These are phyloP conservation scores for Leptographium galeiforme DNA, from an alignment of 2,329 filamentous ascomycete genomes.

Conservation along the genomic window DNA sequence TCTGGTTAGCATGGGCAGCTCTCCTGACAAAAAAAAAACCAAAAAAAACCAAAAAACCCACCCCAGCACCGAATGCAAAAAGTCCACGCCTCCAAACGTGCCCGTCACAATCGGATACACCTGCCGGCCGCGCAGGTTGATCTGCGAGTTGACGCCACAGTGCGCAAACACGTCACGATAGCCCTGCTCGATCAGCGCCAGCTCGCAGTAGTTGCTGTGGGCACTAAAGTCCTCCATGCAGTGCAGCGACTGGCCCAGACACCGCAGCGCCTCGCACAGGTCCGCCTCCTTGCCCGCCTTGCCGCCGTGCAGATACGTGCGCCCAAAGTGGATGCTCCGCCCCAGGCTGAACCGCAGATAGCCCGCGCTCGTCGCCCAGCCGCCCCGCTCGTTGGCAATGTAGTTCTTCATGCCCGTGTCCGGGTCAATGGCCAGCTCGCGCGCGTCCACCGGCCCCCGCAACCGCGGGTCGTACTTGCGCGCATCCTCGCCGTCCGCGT, in stretches of 20 bases:
- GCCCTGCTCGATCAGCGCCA: constrained; percentile 61
- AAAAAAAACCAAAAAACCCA: constrained; percentile 3
- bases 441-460: constrained; percentile 59
- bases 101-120: constrained; percentile 62
- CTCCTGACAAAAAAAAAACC: too few species aligned
- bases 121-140: constrained; percentile 51
- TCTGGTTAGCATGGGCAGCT: background rate
- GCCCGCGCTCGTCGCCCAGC: constrained; percentile 80
- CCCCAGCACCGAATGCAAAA: constrained; percentile 61
- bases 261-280: constrained; percentile 67
- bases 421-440: constrained; percentile 60
- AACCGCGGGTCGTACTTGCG: constrained; percentile 69
- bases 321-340: constrained; percentile 64
- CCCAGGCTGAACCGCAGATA: constrained; percentile 68
- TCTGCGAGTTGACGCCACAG: constrained; percentile 52
- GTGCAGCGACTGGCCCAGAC: constrained; percentile 62
- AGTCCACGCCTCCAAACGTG: constrained; percentile 68
- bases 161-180: constrained; percentile 59
- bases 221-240: constrained; percentile 69
- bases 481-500: constrained; percentile 78
- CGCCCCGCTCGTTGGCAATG: constrained; percentile 78
- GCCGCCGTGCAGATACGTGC: constrained; percentile 54
- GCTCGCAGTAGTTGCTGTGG: constrained; percentile 74
- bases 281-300: constrained; percentile 57
- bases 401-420: constrained; percentile 98